Conservation (phyloP, 768 basidiomycete genomes). For the Podaxis rugospora region DNA sequence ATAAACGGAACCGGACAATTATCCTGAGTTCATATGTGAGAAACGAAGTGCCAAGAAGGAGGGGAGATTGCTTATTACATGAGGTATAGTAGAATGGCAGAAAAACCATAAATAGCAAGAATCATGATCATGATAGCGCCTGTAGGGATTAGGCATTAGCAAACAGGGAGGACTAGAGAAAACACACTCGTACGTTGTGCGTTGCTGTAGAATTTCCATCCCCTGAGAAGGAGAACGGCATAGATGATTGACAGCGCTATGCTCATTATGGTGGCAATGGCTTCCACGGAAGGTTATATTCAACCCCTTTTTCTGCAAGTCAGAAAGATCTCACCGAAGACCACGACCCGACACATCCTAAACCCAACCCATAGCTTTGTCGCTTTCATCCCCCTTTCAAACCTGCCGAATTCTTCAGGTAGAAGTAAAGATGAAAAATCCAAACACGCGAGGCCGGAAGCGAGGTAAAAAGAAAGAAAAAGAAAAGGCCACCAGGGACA, state of each 20-base stretch:
- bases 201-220: slow-evolving; percentile 27
- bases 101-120: slow-evolving; percentile 25
- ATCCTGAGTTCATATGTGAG: slow-evolving; percentile 23
- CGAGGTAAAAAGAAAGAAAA: slow-evolving; percentile 11
- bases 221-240: slow-evolving; percentile 28
- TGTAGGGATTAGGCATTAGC: slow-evolving; percentile 12
- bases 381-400: slow-evolving; percentile 17
- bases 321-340: slow-evolving; percentile 27
- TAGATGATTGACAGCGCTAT: slow-evolving; percentile 29
- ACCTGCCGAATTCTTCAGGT: neutral
- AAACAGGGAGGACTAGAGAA: neutral
- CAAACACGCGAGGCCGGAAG: slow-evolving; percentile 13
- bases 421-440: neutral
- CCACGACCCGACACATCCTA: slow-evolving; percentile 25
- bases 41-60: neutral
- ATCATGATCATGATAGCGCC: slow-evolving; percentile 29
- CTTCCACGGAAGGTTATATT: neutral
- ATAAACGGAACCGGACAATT: slow-evolving; percentile 33
- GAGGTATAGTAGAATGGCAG: slow-evolving; percentile 30
- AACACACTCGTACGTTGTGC: slow-evolving; percentile 27
- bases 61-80: slow-evolving; percentile 23
- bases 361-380: slow-evolving; percentile 24
- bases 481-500: slow-evolving; percentile 17
- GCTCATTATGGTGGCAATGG: slow-evolving; percentile 25
- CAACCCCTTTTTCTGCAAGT: neutral